Percentiles rank a stretch among this genome's conserved stretches.
phyloP scores from a whole-genome alignment of 495 filamentous ascomycete species.

The Neurospora discreta region DNA sequence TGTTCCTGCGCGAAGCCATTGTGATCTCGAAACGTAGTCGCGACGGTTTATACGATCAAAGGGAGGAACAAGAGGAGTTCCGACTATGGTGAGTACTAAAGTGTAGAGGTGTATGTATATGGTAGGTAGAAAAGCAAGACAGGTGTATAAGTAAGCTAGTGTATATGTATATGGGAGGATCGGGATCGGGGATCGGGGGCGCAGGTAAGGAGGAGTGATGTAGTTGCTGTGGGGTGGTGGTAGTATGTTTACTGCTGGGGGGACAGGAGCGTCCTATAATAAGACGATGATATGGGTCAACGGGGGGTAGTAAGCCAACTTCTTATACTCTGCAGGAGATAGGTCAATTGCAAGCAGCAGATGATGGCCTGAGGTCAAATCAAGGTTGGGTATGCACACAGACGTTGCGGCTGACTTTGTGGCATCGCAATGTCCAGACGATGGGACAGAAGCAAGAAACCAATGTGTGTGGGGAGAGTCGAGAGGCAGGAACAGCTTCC shows the following conservation, averaged over 20 bases:
- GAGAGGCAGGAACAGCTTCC: not conserved
- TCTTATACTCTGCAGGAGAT: not conserved
- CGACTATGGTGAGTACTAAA: not conserved
- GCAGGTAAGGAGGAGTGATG: not conserved
- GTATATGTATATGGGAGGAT: not conserved
- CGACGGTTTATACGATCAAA: not conserved
- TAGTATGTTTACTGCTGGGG: not conserved
- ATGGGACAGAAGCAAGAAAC: no score
- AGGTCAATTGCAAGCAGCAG: not conserved
- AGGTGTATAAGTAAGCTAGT: not conserved
- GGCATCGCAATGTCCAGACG: not conserved
- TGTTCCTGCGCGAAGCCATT: constrained; percentile 24
- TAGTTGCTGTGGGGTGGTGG: not conserved
- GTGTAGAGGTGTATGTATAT: not conserved
- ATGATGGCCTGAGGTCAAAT: not conserved
- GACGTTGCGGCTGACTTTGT: not conserved
- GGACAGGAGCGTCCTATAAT: not conserved
- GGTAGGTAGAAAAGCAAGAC: not conserved
- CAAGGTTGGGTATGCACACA: not conserved
- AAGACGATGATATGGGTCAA: not conserved
- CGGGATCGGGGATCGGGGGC: not conserved
- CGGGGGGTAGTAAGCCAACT: not conserved
- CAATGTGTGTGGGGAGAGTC: not conserved
- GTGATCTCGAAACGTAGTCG: not conserved
- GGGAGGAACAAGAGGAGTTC: not conserved